These are phyloP conservation scores for Kwoniella sp. DNA, from an alignment of 768 basidiomycete genomes.

Conservation along the genomic window DNA sequence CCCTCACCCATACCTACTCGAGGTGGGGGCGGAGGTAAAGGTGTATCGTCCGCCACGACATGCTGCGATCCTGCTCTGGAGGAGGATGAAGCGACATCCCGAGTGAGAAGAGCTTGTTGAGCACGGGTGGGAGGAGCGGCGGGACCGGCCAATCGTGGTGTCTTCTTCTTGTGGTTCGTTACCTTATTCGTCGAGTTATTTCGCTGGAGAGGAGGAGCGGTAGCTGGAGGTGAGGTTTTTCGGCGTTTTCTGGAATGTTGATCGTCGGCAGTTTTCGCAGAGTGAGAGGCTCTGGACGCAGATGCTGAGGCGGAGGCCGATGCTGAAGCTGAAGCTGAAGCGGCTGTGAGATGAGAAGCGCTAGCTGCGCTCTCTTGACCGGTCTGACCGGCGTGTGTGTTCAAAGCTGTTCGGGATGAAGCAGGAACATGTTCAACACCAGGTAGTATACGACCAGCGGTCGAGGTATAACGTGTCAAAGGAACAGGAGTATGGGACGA, in stretches of 20 bases:
- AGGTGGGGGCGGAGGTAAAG: slow-evolving; percentile 16
- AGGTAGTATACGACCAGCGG: background rate
- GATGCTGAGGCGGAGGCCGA: background rate
- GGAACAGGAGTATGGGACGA: background rate
- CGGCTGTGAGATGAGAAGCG: background rate
- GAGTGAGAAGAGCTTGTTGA: slow-evolving; percentile 12
- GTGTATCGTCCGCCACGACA: slow-evolving; percentile 29
- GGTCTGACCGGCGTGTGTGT: slow-evolving; percentile 4
- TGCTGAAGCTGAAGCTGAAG: background rate
- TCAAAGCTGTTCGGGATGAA: slow-evolving; percentile 13
- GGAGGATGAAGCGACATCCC: background rate
- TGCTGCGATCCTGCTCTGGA: slow-evolving; percentile 20
- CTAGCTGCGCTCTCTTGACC: background rate
- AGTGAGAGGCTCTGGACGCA: background rate
- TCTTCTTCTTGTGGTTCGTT: background rate
- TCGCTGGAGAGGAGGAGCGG: slow-evolving; percentile 2
- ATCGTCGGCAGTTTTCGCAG: slow-evolving; percentile 2
- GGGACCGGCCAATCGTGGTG: slow-evolving; percentile 5
- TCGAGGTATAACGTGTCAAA: background rate
- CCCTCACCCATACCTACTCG: slow-evolving; percentile 31
- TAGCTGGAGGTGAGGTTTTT: slow-evolving; percentile 11
- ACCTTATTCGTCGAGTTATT: slow-evolving; percentile 5
- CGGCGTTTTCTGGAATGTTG: slow-evolving; percentile 21
- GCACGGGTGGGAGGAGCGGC: slow-evolving; percentile 9
- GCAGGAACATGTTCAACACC: background rate